A percentile compares a stretch with the other conserved stretches of the same genome.
These are phyloP conservation scores for Globisporangium echinulatum DNA, from an alignment of 352 stramenopile species.

Conservation along the genomic window DNA sequence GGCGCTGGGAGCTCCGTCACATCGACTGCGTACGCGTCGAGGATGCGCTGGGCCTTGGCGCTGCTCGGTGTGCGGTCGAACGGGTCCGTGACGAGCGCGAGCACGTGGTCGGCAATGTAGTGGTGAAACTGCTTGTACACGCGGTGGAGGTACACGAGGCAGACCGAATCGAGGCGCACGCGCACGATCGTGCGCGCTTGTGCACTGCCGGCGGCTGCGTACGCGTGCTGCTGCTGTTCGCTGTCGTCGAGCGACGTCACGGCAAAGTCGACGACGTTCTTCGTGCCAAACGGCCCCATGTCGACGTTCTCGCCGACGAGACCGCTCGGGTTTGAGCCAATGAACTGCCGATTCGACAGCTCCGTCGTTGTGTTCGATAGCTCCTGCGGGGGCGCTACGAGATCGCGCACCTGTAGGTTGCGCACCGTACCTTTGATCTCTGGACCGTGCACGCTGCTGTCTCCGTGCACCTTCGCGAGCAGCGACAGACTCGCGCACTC, in stretches of 20 bases:
- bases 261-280: slow-evolving; percentile 70
- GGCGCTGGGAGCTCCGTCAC: slow-evolving; percentile 28
- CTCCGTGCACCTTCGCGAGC: slow-evolving; percentile 7
- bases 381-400: slow-evolving; percentile 33
- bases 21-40: slow-evolving; percentile 28
- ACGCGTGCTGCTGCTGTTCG: slow-evolving; percentile 3
- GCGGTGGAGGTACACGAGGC: slow-evolving; percentile 76
- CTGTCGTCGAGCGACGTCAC: slow-evolving; percentile 10
- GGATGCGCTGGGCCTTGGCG: slow-evolving; percentile 24
- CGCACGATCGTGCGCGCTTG: slow-evolving; percentile 20
- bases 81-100: slow-evolving; percentile 18
- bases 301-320: slow-evolving; percentile 28
- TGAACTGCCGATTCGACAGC: slow-evolving; percentile 63
- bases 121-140: slow-evolving; percentile 86
- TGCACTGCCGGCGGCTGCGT: slow-evolving; percentile 6
- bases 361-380: slow-evolving; percentile 19
- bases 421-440: slow-evolving; percentile 60
- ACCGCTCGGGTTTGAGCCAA: slow-evolving; percentile 57
- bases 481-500: slow-evolving; percentile 15
- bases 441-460: neutral
- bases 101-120: slow-evolving; percentile 58
- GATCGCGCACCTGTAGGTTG: slow-evolving; percentile 66
- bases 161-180: slow-evolving; percentile 72
- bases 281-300: slow-evolving; percentile 38
- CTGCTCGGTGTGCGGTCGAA: slow-evolving; percentile 23